Percentiles rank a stretch among this genome's conserved stretches.
These are phyloP conservation scores for Fusarium sp. DNA, from an alignment of 2,329 filamentous ascomycete species.

Conservation along the genomic window DNA sequence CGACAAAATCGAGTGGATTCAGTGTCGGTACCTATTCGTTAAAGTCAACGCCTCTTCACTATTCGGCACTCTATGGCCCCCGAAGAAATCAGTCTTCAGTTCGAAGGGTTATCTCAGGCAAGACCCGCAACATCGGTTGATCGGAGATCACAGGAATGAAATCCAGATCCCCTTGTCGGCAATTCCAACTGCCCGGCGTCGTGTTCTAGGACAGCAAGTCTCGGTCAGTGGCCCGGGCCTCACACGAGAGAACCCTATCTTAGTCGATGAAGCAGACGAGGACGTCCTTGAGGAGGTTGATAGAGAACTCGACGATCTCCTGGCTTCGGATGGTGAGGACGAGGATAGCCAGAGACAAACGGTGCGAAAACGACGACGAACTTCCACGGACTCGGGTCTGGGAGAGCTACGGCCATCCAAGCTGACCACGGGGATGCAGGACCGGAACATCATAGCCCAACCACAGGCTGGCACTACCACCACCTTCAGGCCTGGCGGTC, in stretches of 20 bases:
- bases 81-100: slow-evolving; percentile 1
- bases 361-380: slow-evolving; percentile 34
- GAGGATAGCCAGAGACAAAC: background rate
- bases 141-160: background rate
- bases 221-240: background rate
- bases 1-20: slow-evolving; percentile 81
- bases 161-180: slow-evolving; percentile 44
- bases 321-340: slow-evolving; percentile 36
- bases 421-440: slow-evolving; percentile 29
- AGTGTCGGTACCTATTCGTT: slow-evolving; percentile 82
- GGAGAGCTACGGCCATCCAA: slow-evolving; percentile 23
- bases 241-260: slow-evolving; percentile 3
- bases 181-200: slow-evolving; percentile 37
- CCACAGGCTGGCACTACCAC: slow-evolving; percentile 35
- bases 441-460: background rate
- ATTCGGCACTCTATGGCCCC: slow-evolving; percentile 20
- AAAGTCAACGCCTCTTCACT: slow-evolving; percentile 24
- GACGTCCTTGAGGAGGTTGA: slow-evolving; percentile 6
- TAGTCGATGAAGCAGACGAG: slow-evolving; percentile 13
- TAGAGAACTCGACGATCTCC: slow-evolving; percentile 33
- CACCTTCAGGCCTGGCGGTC: slow-evolving; percentile 69
- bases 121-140: slow-evolving; percentile 32
- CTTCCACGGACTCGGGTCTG: slow-evolving; percentile 35
- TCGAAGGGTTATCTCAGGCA: slow-evolving; percentile 41
- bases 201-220: background rate